Percentiles rank a stretch among this genome's conserved stretches.
Conservation (phyloP, 768 basidiomycete species). For the Tricholoma sp. region DNA sequence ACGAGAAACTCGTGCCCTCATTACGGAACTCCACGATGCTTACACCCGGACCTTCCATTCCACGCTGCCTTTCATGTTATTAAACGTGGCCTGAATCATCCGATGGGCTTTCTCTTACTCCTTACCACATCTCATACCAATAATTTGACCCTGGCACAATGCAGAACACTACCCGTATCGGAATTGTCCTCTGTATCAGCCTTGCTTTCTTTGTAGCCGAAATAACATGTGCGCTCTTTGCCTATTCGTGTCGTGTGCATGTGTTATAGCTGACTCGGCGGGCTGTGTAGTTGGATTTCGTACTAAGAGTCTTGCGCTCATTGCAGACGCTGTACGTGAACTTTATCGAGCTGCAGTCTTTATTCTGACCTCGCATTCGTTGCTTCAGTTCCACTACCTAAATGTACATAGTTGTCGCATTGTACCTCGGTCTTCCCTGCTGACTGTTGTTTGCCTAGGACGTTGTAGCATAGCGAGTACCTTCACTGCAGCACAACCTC, state of each 20-base stretch:
- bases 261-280: neutral
- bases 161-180: conserved; percentile 46
- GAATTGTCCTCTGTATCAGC: conserved; percentile 41
- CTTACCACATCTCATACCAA: neutral
- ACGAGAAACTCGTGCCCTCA: too few relatives aligned
- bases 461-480: conserved; percentile 41
- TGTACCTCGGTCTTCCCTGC: neutral
- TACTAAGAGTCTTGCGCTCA: conserved; percentile 49
- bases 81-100: neutral
- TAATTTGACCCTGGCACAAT: conserved; percentile 15
- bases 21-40: too few relatives aligned
- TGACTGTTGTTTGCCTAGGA: conserved; percentile 25
- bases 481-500: neutral
- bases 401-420: conserved; percentile 31
- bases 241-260: neutral
- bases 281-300: conserved; percentile 42
- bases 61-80: too few relatives aligned
- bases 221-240: conserved; percentile 33
- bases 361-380: conserved; percentile 2
- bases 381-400: conserved; percentile 46
- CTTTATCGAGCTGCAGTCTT: neutral
- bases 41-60: too few relatives aligned
- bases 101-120: neutral
- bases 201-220: conserved; percentile 45
- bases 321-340: conserved; percentile 48